These are phyloP conservation scores for Neurospora terricola DNA, from an alignment of 495 filamentous ascomycete genomes.

Conservation along the genomic window DNA sequence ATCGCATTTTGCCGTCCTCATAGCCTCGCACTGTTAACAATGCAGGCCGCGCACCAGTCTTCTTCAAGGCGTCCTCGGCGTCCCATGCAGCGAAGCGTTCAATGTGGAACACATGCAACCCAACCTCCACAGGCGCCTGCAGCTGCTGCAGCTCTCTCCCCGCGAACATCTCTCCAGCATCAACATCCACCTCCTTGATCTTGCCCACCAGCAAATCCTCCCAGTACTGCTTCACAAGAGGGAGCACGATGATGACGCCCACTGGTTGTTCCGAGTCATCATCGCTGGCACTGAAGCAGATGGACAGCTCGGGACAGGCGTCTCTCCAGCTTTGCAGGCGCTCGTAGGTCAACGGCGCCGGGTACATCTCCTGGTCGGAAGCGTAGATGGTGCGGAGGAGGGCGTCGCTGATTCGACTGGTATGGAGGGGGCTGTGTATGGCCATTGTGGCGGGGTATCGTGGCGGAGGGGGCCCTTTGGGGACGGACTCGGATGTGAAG, in stretches of 20 bases:
- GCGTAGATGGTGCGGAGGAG: conserved; percentile 16
- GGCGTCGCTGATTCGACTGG: conserved; percentile 1
- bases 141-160: background rate
- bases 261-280: background rate
- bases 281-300: conserved; percentile 8
- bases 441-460: background rate
- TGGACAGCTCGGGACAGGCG: conserved; percentile 13
- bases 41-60: background rate
- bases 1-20: conserved; percentile 1
- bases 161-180: conserved; percentile 52
- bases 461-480: background rate
- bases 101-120: conserved; percentile 27
- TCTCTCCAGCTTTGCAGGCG: conserved; percentile 19
- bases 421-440: background rate
- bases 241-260: conserved; percentile 21
- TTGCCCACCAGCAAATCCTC: conserved; percentile 52
- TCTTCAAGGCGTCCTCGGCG: background rate
- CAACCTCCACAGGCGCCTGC: conserved; percentile 15
- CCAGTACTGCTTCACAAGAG: conserved; percentile 13
- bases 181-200: conserved; percentile 60
- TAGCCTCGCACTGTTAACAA: background rate
- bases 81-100: conserved; percentile 14
- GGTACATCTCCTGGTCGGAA: conserved; percentile 28
- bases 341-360: conserved; percentile 15
- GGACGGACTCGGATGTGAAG: background rate